These are phyloP conservation scores for Ogataea dorogensis DNA, from an alignment of 805 yeast genomes.

Conservation along the genomic window DNA sequence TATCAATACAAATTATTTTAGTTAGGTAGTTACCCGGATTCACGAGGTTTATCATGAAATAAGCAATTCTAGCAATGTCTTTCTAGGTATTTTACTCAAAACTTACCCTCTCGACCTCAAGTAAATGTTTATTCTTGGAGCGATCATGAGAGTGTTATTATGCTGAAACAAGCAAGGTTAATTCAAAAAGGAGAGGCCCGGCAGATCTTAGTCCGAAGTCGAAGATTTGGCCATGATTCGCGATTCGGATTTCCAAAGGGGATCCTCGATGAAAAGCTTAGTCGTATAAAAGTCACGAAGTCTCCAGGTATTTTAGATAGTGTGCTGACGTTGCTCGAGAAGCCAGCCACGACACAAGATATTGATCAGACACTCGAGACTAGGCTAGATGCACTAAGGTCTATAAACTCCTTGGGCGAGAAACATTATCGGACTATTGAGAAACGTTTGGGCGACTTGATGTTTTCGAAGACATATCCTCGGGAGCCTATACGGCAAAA, in stretches of 20 bases:
- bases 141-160: too few species aligned
- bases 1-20: not conserved
- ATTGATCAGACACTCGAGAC: slow-evolving; percentile 4
- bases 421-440: slow-evolving; percentile 1
- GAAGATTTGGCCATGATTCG: not conserved
- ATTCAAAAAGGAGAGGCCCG: too few species aligned
- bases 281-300: not conserved
- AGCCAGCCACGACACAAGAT: not conserved
- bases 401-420: not conserved
- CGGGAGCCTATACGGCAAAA: too few species aligned
- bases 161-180: too few species aligned
- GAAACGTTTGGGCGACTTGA: not conserved
- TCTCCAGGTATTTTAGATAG: not conserved
- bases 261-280: not conserved
- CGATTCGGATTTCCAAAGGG: not conserved
- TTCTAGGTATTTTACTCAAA: not conserved
- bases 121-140: too few species aligned
- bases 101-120: slow-evolving; percentile 2
- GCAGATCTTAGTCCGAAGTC: too few species aligned
- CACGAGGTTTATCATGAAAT: not conserved
- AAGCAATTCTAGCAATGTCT: not conserved
- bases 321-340: slow-evolving; percentile 5
- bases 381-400: not conserved
- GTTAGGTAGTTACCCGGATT: not conserved
- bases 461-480: not conserved